These are phyloP conservation scores for Leccinum imitatum DNA, from an alignment of 768 basidiomycete genomes.

Conservation along the genomic window DNA sequence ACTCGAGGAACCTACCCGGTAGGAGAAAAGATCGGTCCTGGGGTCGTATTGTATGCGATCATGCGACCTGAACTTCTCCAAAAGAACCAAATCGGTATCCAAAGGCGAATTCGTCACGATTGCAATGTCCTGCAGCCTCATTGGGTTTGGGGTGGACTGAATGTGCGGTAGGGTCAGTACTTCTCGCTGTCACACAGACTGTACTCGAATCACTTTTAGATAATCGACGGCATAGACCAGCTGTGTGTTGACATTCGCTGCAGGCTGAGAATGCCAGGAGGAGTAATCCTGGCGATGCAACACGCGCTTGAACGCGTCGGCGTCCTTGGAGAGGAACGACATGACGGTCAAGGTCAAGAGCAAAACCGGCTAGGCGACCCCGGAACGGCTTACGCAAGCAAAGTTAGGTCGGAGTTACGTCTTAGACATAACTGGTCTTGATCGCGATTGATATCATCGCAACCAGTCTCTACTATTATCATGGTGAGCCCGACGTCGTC, in stretches of 20 bases:
- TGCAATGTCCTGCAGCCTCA: conserved; percentile 85
- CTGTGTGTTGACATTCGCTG: conserved; percentile 85
- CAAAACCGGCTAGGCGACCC: neutral
- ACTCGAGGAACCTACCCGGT: conserved; percentile 56
- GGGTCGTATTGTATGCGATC: conserved; percentile 78
- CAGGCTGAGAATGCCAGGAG: conserved; percentile 87
- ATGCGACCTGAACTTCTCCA: conserved; percentile 81
- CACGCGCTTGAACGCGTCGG: conserved; percentile 65
- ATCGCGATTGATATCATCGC: conserved; percentile 28
- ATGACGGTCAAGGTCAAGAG: conserved; percentile 38
- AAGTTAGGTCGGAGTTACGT: conserved; percentile 27
- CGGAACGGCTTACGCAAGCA: conserved; percentile 23
- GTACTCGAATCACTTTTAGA: conserved; percentile 57
- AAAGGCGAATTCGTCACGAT: conserved; percentile 78
- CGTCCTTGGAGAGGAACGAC: conserved; percentile 69
- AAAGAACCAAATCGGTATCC: conserved; percentile 64
- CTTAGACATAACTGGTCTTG: conserved; percentile 4
- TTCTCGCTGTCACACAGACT: conserved; percentile 8
- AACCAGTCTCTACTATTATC: conserved; percentile 22
- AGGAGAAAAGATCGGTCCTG: conserved; percentile 83
- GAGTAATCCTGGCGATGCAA: conserved; percentile 65
- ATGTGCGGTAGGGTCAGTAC: conserved; percentile 3
- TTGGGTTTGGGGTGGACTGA: conserved; percentile 71
- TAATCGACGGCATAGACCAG: conserved; percentile 81
- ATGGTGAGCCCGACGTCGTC: conserved; percentile 28